Evolutionary conservation across 495 filamentous ascomycete species (phyloP).

Genomic region (Aeminium ludgeri): DNA sequence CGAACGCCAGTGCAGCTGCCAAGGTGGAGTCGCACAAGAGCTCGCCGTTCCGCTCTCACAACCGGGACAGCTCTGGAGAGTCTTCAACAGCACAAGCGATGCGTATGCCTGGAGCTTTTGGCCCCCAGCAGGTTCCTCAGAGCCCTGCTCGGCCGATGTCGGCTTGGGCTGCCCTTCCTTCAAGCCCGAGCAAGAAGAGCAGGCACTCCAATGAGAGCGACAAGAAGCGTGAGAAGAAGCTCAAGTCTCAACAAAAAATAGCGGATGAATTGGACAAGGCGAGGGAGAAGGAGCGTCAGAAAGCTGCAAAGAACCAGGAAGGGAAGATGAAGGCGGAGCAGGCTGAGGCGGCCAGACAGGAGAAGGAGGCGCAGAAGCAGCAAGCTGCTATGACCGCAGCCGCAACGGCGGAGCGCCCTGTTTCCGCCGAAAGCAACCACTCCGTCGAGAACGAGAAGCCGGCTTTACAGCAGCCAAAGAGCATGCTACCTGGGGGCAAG

Average conservation of each 20-base stretch:
- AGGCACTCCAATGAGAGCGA: constrained; percentile 62
- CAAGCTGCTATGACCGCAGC: too few relatives aligned
- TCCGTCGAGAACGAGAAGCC: constrained; percentile 36
- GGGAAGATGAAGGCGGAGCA: constrained; percentile 9
- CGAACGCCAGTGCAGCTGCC: constrained; percentile 57
- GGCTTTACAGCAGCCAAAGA: constrained; percentile 39
- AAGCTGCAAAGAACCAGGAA: constrained; percentile 20
- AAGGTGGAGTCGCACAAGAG: constrained; percentile 38
- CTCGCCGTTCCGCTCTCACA: constrained; percentile 24
- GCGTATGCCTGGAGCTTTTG: constrained; percentile 16
- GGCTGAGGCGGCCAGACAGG: constrained; percentile 7
- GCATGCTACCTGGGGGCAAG: constrained; percentile 32
- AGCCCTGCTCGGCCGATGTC: constrained; percentile 5
- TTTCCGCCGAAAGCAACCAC: constrained; percentile 22
- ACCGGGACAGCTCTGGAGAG: constrained; percentile 9
- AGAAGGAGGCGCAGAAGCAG: constrained; percentile 5
- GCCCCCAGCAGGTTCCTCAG: constrained; percentile 11
- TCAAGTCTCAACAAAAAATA: constrained; percentile 36
- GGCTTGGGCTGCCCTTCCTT: constrained; percentile 3
- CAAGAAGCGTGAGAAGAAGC: constrained; percentile 45
- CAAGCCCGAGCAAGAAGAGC: constrained; percentile 35
- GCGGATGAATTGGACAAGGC: constrained; percentile 46
- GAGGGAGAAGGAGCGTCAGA: constrained; percentile 41
- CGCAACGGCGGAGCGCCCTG: constrained; percentile 6
- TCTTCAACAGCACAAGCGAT: constrained; percentile 12